Evolutionary conservation across 345 rosid genomes (phyloP).

Genomic region (Eucalyptus regnans): DNA sequence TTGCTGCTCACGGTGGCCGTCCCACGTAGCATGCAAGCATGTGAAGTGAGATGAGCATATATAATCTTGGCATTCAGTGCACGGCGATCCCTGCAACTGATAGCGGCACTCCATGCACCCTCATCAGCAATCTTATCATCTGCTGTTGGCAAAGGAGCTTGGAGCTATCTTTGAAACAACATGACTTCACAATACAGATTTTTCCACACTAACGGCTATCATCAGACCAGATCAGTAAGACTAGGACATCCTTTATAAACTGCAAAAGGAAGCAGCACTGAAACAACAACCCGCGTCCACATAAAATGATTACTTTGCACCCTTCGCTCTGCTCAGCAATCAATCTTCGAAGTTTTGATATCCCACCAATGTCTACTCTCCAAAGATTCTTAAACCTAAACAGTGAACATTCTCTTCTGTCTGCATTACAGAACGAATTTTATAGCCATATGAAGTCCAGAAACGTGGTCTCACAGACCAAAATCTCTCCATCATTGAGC

Average conservation of each 20-base stretch:
- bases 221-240: background rate
- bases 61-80: background rate
- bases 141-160: background rate
- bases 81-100: background rate
- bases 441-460: background rate
- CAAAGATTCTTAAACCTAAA: background rate
- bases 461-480: background rate
- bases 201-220: background rate
- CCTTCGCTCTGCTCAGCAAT: background rate
- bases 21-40: background rate
- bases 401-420: background rate
- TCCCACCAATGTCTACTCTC: background rate
- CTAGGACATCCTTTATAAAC: background rate
- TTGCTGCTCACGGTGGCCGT: background rate
- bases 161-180: background rate
- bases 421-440: background rate
- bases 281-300: background rate
- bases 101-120: background rate
- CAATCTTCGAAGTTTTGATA: background rate
- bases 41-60: background rate
- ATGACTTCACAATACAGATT: background rate
- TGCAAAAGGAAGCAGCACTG: background rate
- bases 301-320: background rate
- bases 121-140: background rate
- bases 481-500: background rate